Percentiles rank a stretch among this genome's conserved stretches.
Conservation (phyloP, 108 stramenopile species). For the Ochromonas danica region DNA sequence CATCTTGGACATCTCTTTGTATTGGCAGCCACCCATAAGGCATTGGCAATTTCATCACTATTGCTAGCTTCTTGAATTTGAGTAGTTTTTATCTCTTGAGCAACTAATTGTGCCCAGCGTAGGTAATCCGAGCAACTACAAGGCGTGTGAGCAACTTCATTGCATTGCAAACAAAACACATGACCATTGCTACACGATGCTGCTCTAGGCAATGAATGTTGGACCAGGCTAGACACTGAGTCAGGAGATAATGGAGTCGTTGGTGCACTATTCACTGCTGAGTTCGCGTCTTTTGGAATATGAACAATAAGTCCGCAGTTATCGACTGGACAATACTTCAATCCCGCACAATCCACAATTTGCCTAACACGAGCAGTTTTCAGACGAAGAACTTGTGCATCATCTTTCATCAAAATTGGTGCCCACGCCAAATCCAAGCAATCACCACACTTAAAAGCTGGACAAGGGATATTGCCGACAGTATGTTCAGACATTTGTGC, state of each 20-base stretch:
- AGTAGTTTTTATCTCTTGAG: neutral
- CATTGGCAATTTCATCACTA: conserved; percentile 85
- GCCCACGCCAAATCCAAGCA: conserved; percentile 5
- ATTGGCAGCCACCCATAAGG: conserved; percentile 98
- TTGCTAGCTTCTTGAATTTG: neutral
- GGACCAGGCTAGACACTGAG: neutral
- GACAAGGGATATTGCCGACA: neutral
- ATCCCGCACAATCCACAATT: neutral
- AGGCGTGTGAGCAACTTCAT: neutral
- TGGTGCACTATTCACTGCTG: no score
- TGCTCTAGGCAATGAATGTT: neutral
- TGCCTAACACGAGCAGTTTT: neutral
- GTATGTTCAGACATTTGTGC: neutral
- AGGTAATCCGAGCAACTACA: conserved; percentile 11
- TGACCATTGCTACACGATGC: conserved; percentile 9
- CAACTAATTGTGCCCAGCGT: conserved; percentile 4
- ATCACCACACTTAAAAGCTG: conserved; percentile 26
- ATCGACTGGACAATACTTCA: conserved; percentile 22
- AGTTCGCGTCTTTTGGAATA: neutral
- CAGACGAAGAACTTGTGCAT: neutral
- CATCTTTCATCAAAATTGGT: neutral
- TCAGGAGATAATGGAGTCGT: neutral
- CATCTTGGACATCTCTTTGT: conserved; percentile 98
- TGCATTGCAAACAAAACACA: conserved; percentile 10
- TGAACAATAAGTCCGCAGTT: conserved; percentile 21